Conservation (phyloP, 2,329 filamentous ascomycete species). For the Gaeumannomyces sp. region DNA sequence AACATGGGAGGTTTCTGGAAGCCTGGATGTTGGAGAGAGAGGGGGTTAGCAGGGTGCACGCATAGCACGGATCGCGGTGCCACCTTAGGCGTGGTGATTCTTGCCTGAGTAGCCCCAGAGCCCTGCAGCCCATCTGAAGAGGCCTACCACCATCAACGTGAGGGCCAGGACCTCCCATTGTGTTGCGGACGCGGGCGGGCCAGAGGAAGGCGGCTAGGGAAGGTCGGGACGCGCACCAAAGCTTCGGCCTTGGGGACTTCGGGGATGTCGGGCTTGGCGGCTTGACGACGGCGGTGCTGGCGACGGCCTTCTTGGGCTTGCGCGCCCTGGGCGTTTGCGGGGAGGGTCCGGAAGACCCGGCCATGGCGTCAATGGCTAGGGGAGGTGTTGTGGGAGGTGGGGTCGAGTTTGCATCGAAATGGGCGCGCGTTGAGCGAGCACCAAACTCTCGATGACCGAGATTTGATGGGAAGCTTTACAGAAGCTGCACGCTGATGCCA, state of each 20-base stretch:
- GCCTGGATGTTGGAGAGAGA: slow-evolving; percentile 42
- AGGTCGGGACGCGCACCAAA: slow-evolving; percentile 59
- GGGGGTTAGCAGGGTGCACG: not conserved
- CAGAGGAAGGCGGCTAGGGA: slow-evolving; percentile 93
- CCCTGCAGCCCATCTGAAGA: slow-evolving; percentile 89
- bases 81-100: slow-evolving; percentile 12
- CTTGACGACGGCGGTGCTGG: slow-evolving; percentile 25
- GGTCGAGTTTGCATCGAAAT: not conserved
- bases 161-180: slow-evolving; percentile 90
- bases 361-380: slow-evolving; percentile 32
- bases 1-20: slow-evolving; percentile 81
- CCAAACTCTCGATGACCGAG: not conserved
- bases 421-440: not conserved
- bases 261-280: not conserved
- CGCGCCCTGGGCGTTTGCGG: slow-evolving; percentile 52
- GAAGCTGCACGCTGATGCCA: not conserved
- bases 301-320: slow-evolving; percentile 45
- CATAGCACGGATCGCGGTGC: not conserved
- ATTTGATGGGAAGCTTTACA: not conserved
- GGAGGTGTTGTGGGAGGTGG: not conserved
- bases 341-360: slow-evolving; percentile 38
- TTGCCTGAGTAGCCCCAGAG: slow-evolving; percentile 92
- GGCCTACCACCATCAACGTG: slow-evolving; percentile 80
- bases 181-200: slow-evolving; percentile 77
- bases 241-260: slow-evolving; percentile 32